Base-by-base conservation (phyloP, 352 stramenopile genomes). In the Globisporangium carolinianum region DNA sequence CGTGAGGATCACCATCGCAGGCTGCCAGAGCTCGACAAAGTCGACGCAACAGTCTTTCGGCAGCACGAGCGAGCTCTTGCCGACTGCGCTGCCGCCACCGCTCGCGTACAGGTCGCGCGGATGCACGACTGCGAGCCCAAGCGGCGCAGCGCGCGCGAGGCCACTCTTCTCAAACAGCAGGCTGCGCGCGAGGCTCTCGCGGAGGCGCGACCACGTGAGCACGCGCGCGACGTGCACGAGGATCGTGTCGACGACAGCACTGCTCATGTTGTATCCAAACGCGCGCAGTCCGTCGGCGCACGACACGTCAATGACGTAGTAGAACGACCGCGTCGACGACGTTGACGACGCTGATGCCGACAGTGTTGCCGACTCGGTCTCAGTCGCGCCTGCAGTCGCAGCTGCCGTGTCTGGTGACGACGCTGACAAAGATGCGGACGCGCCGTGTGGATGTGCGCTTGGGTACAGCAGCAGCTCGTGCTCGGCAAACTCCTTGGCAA, bases 201-300 rank as follows among this genome's bases (percentile, higher is more conserved):
- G 81, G 55, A 94, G 71, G 51, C 77, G 67, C n/a, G 55, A 80
- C 83, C 83, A 94, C 32, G 81, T 94, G 24, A 89, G 52, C 45
- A 89, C 65, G 10, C 76, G 70, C 8, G 81, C 72, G 8, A 86
- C 54, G 45, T 87, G 68, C 7, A 75, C 68, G 4, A 77, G 58
- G 32, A 94, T 60, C 3, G 65, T 67, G 18, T 94, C 83, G 14
- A 87, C 63, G 12, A 91, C 63, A 47, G 72, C 65, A 1, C 64
- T 60, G 46, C 82, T 89, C 72, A 91, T 80, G 55, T 94, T 94
- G 69, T 94, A 94, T 49, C 73, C 83, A 51, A 85, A 88, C 17
- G 89, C 62, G 0, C 66, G 65, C 32, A 94, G 47, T 0, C 83
- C 83, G 37, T 71, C 77, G n/a, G 51, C 69, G 7, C 69, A 69